Conservation (phyloP, 768 basidiomycete species). For the Pulveroboletus sp. region DNA sequence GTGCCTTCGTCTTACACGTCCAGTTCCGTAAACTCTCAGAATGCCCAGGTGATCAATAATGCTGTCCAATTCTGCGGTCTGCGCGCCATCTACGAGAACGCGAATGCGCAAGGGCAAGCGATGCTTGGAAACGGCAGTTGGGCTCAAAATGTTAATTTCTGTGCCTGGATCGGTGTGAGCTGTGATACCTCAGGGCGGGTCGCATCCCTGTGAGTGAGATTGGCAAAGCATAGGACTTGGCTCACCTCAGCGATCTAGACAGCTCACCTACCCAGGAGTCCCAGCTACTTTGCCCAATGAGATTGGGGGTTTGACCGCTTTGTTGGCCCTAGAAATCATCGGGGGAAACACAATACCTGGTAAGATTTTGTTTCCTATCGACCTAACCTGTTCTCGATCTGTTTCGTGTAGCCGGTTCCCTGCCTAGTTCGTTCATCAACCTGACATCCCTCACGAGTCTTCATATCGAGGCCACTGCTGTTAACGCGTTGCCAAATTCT, state of each 20-base stretch:
- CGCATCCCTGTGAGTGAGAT: constrained; percentile 36
- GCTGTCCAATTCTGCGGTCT: constrained; percentile 48
- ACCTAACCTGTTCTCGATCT: background rate
- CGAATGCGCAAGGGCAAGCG: constrained; percentile 34
- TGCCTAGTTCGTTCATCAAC: constrained; percentile 37
- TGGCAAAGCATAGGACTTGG: background rate
- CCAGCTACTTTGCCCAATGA: constrained; percentile 41
- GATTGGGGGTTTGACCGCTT: constrained; percentile 35
- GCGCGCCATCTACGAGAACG: constrained; percentile 38
- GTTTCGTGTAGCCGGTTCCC: constrained; percentile 34
- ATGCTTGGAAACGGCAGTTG: constrained; percentile 40
- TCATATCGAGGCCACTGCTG: constrained; percentile 38
- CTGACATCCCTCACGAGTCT: constrained; percentile 37
- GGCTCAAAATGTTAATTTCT: constrained; percentile 42
- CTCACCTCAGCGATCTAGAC: constrained; percentile 18
- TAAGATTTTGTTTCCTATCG: constrained; percentile 18
- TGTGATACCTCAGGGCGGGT: constrained; percentile 41
- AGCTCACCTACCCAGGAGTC: constrained; percentile 43
- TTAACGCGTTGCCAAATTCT: constrained; percentile 32
- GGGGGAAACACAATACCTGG: constrained; percentile 42
- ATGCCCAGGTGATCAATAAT: constrained; percentile 30
- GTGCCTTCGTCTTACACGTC: constrained; percentile 34
- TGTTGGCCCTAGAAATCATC: constrained; percentile 36
- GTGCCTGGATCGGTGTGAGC: constrained; percentile 43
- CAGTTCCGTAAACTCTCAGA: constrained; percentile 28